These are phyloP conservation scores for Aspergillus latus DNA, from an alignment of 2,329 filamentous ascomycete genomes.

Conservation along the genomic window DNA sequence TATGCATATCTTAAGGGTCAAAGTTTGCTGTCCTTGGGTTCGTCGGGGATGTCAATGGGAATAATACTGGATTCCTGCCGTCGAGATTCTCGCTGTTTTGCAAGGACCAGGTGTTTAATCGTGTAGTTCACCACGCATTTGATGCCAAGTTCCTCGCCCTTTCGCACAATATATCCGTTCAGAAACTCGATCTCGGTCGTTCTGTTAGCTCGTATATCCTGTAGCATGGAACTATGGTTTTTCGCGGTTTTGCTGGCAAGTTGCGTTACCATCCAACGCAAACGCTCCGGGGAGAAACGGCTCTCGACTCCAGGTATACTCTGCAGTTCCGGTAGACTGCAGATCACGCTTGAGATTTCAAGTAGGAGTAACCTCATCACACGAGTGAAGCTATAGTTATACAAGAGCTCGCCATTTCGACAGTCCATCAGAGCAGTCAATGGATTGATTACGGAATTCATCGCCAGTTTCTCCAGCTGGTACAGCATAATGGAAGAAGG, in stretches of 20 bases:
- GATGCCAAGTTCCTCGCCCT: slow-evolving; percentile 72
- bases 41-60: slow-evolving; percentile 29
- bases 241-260: slow-evolving; percentile 56
- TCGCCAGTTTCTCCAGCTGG: slow-evolving; percentile 77
- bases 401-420: slow-evolving; percentile 68
- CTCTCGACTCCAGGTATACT: slow-evolving; percentile 59
- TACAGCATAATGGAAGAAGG: slow-evolving; percentile 64
- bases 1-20: background rate
- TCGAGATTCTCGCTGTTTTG: slow-evolving; percentile 56
- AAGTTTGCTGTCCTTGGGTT: background rate
- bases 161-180: slow-evolving; percentile 81
- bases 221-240: slow-evolving; percentile 67
- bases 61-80: slow-evolving; percentile 32
- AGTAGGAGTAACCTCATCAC: slow-evolving; percentile 69
- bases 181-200: slow-evolving; percentile 78
- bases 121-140: slow-evolving; percentile 70
- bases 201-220: slow-evolving; percentile 61
- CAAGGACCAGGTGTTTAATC: slow-evolving; percentile 70
- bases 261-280: slow-evolving; percentile 60
- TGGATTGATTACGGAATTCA: slow-evolving; percentile 75
- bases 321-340: slow-evolving; percentile 70
- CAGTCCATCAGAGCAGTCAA: slow-evolving; percentile 77
- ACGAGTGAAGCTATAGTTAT: slow-evolving; percentile 64
- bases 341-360: slow-evolving; percentile 73
- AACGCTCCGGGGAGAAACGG: slow-evolving; percentile 60